Base-by-base conservation (phyloP, 495 filamentous ascomycete genomes). In the Podospora tetraspora region DNA sequence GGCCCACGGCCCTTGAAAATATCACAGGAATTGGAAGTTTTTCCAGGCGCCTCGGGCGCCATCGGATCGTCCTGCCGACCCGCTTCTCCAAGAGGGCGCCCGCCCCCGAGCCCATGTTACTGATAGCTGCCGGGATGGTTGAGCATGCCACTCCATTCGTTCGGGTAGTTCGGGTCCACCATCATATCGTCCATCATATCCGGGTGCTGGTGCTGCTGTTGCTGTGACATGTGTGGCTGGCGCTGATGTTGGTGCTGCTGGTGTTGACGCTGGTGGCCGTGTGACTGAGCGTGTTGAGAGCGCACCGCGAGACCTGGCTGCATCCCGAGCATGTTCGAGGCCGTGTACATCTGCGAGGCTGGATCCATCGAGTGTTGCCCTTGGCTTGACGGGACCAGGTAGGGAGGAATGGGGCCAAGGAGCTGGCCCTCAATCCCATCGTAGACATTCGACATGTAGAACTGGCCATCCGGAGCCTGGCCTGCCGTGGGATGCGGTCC, bases 371-470 rank as follows among this genome's bases (percentile, higher is more conserved):
- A 76, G 30, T 76, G 74, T 56, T 77, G 75, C 23, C 76, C 74
- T 7, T 78, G 76, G 57, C 78, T 52, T 6, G 43, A n/a, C 6
- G 43, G 76, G 70, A 83, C 78, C 65, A 84, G 71, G 64, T 81
- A 84, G 13, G 80, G 75, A 25, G 82, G 81, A 13, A 83, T 68
- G 13, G 80, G 81, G 0, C 81, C 82, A 43, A 84, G 71, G 13
- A 84, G 72, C 62, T 83, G 81, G 21, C 79, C 80, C 30, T 83
- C 82, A 67, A 84, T 77, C 22, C 77, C 80, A n/a, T 83, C 81
- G 69, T 82, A 82, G 19, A 81, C 72, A 21, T 72, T 75, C 21
- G 79, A 74, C 62, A 81, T 77, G 67, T 78, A 83, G 66, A 80
- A 83, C 59, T 77, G 76, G 66, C 78, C 72, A 24, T 75, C 75